These are phyloP conservation scores for Friedmanniomyces simplex DNA, from an alignment of 495 filamentous ascomycete genomes.

Conservation along the genomic window DNA sequence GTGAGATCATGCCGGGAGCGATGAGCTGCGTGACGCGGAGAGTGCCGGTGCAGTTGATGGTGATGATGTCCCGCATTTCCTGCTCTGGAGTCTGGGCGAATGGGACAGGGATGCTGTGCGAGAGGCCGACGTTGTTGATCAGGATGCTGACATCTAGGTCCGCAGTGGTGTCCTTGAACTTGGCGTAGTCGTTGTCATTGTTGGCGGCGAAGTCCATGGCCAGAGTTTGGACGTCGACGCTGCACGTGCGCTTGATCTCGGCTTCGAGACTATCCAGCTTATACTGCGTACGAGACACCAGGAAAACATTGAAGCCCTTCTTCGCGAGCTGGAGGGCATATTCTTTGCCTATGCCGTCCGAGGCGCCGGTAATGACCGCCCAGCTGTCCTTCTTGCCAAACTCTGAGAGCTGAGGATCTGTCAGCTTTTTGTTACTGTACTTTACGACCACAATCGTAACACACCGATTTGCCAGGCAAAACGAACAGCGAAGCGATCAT, in stretches of 20 bases:
- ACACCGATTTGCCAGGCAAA: constrained; percentile 49
- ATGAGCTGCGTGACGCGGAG: constrained; percentile 76
- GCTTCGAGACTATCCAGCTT: constrained; percentile 70
- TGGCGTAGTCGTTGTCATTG: constrained; percentile 62
- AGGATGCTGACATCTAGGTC: constrained; percentile 76
- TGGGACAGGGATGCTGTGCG: constrained; percentile 81
- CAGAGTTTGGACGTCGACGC: constrained; percentile 60
- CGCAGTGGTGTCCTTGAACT: constrained; percentile 53
- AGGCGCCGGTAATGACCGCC: constrained; percentile 92
- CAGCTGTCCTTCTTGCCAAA: constrained; percentile 90
- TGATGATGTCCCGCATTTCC: constrained; percentile 83
- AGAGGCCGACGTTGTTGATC: constrained; percentile 95
- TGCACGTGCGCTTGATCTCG: constrained; percentile 59
- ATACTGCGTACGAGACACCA: constrained; percentile 84
- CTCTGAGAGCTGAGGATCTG: constrained; percentile 55
- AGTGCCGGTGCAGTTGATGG: constrained; percentile 85
- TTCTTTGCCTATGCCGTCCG: constrained; percentile 95
- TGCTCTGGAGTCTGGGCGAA: constrained; percentile 67
- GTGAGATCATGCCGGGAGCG: constrained; percentile 70
- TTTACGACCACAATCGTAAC: not conserved
- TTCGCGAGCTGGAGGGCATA: constrained; percentile 82
- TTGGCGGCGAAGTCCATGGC: constrained; percentile 87
- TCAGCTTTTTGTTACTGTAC: too few relatives aligned
- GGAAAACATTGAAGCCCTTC: constrained; percentile 83
- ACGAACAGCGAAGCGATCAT: constrained; percentile 68